Evolutionary conservation across 108 stramenopile genomes (phyloP), one percentile per base, ranked within the genome.

Genomic region (Thalassiosira profunda): DNA sequence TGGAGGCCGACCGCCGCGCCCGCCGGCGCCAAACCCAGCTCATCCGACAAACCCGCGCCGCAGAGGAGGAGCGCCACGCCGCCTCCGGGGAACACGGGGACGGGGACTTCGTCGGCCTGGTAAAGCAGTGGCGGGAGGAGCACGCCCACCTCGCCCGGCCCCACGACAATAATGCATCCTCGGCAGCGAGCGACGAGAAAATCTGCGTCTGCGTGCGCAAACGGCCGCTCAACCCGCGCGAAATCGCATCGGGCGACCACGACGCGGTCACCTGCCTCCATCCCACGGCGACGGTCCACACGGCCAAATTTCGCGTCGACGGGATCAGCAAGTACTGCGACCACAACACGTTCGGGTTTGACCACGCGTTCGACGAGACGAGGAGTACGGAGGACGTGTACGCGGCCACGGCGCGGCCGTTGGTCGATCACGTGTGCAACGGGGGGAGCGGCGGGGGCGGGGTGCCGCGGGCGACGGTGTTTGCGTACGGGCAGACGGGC

Each of bases 251-350:
- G 41, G 76, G 87, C 49, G 97, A 98, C 61, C 96, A 98, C 67
- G 98, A 98, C 83, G 90, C 96, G 12, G 90, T 99, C 7, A 97
- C 97, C 10, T 93, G 91, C 43, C 71, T 87, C 37, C 97, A 99
- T 80, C 98, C 98, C 2, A 65, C 74, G 44, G 96, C 96, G 0
- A 92, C 92, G 57, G 96, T 99, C 40, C 99, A 99, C 67, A 89
- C 85, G 56, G 95, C 97, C 57, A 98, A 98, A 72, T 69, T 96
- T 17, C 79, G 88, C 31, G 99, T 99, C 14, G 99, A 99, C 80
- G 98, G 99, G 6, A 99, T 99, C 42, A 89, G 89, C 47, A 99
- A 99, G 79, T 99, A 99, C 70, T 74, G 98, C 26, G 96, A 98
- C 56, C 96, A 98, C 66, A 88, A 80, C 28, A 80, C 87, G 9